Base-by-base conservation (phyloP, 2,329 filamentous ascomycete genomes). In the Aspergillus sp. region DNA sequence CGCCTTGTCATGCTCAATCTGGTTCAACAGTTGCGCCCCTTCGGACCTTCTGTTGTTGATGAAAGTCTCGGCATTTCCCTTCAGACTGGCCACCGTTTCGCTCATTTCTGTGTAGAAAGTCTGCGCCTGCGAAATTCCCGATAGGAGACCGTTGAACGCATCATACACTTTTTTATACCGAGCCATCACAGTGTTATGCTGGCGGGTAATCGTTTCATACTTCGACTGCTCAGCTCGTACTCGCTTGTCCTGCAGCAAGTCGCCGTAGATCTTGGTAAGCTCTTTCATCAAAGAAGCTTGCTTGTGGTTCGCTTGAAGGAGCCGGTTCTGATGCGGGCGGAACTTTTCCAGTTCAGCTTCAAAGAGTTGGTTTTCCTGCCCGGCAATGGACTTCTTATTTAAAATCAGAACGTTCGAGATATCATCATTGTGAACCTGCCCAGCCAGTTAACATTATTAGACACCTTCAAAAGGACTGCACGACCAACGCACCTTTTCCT, bases 341-440 rank as follows among this genome's bases (percentile, higher is more conserved):
- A 96, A 98, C 66, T 98, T 98, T 68, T 97, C 91, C n/a, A 98
- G 76, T 67, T 98, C 93, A 10, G 88, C 83, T 64, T 96, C 86
- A 71, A 98, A 98, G 2, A 98, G 78, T 60, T 95, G 88, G 8
- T 77, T 83, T 66, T 98, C 93, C 59, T 93, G 91, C 60, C 88
- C 94, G 19, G 88, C 79, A 60, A 97, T 91, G 1, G 88, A 85
- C 69, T 97, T 98, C 66, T 97, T 97, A 75, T 98, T 98, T 49
- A 98, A 73, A 47, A 98, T 98, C 50, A 98, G 76, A 8, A 97
- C 90, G 61, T 95, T 93, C 4, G 90, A 96, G 53, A 98, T 98
- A 60, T 98, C 94, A 61, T 98, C 94, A 55, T 86, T 88, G 69
- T 94, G 91, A 45, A 91, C 85, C 91, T 96, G 41, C 12, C 27